Evolutionary conservation across 768 basidiomycete genomes (phyloP).

Genomic region (Cyathus striatus): DNA sequence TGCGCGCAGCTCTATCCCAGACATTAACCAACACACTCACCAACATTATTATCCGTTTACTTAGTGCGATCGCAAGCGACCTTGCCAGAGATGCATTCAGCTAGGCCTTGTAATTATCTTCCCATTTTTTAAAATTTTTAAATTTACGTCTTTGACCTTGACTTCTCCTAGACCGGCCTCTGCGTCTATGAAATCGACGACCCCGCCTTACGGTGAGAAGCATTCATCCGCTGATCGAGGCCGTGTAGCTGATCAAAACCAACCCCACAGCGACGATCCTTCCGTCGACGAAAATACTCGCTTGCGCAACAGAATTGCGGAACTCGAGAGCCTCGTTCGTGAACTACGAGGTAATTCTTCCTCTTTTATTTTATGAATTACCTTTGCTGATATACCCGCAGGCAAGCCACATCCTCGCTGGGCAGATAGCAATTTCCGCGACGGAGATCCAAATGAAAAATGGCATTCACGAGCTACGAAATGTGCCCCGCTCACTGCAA

Average conservation of each 20-base stretch:
- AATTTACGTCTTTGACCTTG: too few relatives aligned
- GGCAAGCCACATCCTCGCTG: constrained; percentile 87
- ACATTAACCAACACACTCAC: constrained; percentile 5
- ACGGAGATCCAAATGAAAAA: constrained; percentile 77
- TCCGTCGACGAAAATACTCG: constrained; percentile 83
- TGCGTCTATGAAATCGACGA: constrained; percentile 96
- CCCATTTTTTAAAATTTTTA: too few relatives aligned
- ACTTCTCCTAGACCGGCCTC: constrained; percentile 66
- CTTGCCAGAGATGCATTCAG: constrained; percentile 87
- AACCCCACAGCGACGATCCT: constrained; percentile 66
- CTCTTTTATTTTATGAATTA: not conserved
- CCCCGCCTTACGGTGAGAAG: constrained; percentile 62
- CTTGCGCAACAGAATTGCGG: constrained; percentile 82
- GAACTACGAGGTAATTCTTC: constrained; percentile 67
- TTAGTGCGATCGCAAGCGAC: constrained; percentile 88
- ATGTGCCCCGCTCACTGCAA: constrained; percentile 44
- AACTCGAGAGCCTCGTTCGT: constrained; percentile 87
- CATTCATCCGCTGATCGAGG: not conserved
- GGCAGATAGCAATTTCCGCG: constrained; percentile 75
- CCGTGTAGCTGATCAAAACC: not conserved
- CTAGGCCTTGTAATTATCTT: constrained; percentile 65
- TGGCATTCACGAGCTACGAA: constrained; percentile 84
- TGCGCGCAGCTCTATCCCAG: constrained; percentile 23
- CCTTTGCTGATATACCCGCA: constrained; percentile 22
- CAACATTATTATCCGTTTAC: constrained; percentile 9